Evolutionary conservation across 257 asterid genomes (phyloP), one percentile per base, ranked within the genome.

Genomic region (Buddleja alternifolia): DNA sequence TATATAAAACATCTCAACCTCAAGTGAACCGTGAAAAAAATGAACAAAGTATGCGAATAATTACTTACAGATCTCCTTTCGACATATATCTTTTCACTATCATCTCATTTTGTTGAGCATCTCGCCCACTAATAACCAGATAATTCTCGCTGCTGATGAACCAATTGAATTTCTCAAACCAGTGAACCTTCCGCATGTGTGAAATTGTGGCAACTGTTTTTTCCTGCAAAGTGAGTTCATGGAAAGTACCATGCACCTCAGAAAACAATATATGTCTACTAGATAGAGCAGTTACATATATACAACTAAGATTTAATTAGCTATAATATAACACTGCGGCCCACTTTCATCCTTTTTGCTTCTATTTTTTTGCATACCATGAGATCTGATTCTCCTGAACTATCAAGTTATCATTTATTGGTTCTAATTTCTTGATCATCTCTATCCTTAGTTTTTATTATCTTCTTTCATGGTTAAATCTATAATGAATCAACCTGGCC

Each of bases 111-210:
- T 94, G 99, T 61, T 91, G 97, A 63, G 97, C 99, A 83, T 94
- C 99, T 58, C 95, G 87, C 42, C 99, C 99, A 73, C 99, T 94
- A 72, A 91, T 82, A 78, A 94, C 81, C 71, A 94, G 83, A 85
- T 94, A 94, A 82, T 94, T 94, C 84, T 94, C 99, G 54, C 97
- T 94, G 87, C 96, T 94, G 81, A 94, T 78, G 82, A 94, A 94
- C 99, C 99, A 94, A 77, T 90, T 91, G 83, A 94, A 94, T 75
- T 94, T 94, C 81, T 94, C 99, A 86, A 94, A 94, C 99, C 99
- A 94, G 78, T 91, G 99, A 79, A 91, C 96, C 84, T 87, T 94
- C 47, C 97, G 97, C 83, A 94, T 94, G 80, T 91, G 97, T 41
- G 97, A 84, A 76, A 94, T 90, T 68, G 90, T 84, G 69, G 99